Evolutionary conservation across 2,329 filamentous ascomycete genomes (phyloP).

Genomic region (Trichophyton equinum): DNA sequence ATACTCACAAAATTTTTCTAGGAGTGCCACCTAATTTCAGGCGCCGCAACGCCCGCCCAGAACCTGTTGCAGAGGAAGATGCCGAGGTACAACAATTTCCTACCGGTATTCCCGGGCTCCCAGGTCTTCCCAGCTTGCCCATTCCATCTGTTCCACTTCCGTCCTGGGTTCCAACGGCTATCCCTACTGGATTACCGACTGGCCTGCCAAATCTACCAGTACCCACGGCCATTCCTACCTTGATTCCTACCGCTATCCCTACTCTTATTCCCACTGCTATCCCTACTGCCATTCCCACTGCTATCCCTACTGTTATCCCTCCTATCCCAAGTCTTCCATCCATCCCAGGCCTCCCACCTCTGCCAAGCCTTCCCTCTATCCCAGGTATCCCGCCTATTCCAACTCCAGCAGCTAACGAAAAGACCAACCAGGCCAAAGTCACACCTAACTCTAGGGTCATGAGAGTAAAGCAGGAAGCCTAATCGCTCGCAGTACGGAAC

Average conservation of each 20-base stretch:
- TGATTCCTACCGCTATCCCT: conserved; percentile 1
- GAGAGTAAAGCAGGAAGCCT: neutral
- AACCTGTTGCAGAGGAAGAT: neutral
- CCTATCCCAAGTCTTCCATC: conserved; percentile 6
- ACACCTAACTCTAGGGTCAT: neutral
- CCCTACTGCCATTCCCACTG: neutral
- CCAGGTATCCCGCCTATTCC: neutral
- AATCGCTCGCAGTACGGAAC: neutral
- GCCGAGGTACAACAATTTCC: conserved; percentile 26
- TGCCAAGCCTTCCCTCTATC: conserved; percentile 5
- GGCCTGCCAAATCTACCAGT: neutral
- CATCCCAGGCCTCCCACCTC: neutral
- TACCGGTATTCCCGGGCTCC: neutral
- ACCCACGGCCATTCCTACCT: conserved; percentile 9
- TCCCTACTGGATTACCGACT: neutral
- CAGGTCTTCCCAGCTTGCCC: neutral
- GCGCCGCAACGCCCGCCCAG: neutral
- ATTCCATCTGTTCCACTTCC: neutral
- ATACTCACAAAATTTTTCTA: neutral
- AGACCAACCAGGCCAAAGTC: neutral
- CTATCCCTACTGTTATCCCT: conserved; percentile 6
- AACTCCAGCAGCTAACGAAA: neutral
- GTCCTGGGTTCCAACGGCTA: neutral
- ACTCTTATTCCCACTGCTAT: neutral
- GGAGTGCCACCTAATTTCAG: neutral